Evolutionary conservation across 2,329 filamentous ascomycete genomes (phyloP), one percentile per base, ranked within the genome.

Genomic region (Calonectria leucothoes): DNA sequence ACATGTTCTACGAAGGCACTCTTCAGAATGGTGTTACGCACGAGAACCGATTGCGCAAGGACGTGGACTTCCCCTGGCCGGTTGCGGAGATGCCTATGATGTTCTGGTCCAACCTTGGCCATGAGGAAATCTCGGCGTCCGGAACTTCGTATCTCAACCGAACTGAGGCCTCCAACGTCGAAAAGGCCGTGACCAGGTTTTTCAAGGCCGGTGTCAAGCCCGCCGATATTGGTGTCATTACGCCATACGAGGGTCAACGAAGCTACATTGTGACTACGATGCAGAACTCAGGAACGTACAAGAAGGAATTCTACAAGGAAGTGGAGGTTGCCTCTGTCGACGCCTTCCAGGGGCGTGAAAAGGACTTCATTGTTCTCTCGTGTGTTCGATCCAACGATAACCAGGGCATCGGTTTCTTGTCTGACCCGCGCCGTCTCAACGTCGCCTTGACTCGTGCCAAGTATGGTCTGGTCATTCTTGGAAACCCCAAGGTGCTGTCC

Each of bases 261-360:
- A 98, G 96, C 86, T 99, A 98, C 84, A 96, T 99, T 77, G 97
- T 99, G 72, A 98, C 95, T 83, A 98, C 96, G n/a, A 98, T 99
- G 96, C 97, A 99, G 86, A 95, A 96, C 75, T 97, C 94, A 15
- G 97, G 97, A 66, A 97, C 95, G 0, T 98, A 97, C 89, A 98
- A 98, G 88, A 99, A 99, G 87, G 97, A 99, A 83, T 92, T 94
- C 80, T 99, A 99, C 89, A 98, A 98, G 86, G 96, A 98, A 82
- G 96, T 99, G 29, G 97, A 99, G 84, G 97, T 99, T 49, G 97
- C 97, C 6, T 98, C 96, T 0, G 97, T 99, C 45, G 97, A 99
- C 87, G 97, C 97, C 25, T 99, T 99, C 90, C 97, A 99, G 83
- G 97, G 97, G 66, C 94, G 97, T 88, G 97, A 99, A 86, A 99